Conservation (phyloP, 768 basidiomycete species). For the Mycena albidolilacea region DNA sequence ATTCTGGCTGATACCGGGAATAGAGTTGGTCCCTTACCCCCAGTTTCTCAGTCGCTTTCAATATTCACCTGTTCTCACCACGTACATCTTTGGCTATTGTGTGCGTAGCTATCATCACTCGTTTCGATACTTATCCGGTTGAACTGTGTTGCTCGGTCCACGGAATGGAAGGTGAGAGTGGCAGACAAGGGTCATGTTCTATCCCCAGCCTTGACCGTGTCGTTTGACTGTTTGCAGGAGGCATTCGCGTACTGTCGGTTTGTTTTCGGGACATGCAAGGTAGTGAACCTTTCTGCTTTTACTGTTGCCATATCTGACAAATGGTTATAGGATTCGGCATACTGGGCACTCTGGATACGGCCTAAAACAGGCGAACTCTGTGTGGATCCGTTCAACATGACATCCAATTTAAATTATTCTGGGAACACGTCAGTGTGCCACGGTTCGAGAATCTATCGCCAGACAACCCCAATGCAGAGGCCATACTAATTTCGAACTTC, state of each 20-base stretch:
- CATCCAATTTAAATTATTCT: too few species aligned
- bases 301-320: not conserved
- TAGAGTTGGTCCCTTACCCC: not conserved
- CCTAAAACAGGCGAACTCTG: not conserved
- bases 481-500: too few species aligned
- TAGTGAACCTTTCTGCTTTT: too few species aligned
- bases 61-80: not conserved
- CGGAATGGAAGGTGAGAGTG: not conserved
- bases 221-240: not conserved
- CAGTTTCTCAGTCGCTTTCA: not conserved
- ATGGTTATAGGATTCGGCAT: not conserved
- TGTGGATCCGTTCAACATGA: not conserved
- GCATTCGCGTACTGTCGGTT: not conserved
- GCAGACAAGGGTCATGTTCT: not conserved
- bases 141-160: not conserved
- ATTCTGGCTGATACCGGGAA: not conserved
- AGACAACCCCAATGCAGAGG: too few species aligned
- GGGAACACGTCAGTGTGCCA: too few species aligned
- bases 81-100: not conserved
- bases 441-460: too few species aligned
- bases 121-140: not conserved
- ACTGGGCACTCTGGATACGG: not conserved
- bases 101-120: not conserved
- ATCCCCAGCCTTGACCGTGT: not conserved
- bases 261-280: not conserved